Base-by-base conservation (phyloP, 2,329 filamentous ascomycete species). In the Fusarium sp. region DNA sequence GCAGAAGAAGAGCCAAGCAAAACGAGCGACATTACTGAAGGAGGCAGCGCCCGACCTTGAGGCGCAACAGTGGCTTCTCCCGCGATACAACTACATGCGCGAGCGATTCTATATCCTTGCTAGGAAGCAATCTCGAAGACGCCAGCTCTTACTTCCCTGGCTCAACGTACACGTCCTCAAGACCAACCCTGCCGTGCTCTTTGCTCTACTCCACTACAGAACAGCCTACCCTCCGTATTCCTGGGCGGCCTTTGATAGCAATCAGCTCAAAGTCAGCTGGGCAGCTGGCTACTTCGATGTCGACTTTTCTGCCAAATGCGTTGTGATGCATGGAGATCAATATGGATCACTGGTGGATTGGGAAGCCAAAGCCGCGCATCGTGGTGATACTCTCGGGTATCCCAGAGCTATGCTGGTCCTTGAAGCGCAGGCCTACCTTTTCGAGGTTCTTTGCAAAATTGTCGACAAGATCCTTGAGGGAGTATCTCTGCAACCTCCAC, bases 81-180 rank as follows among this genome's bases (percentile, higher is more conserved):
- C 29, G 6, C 46, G 46, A 33, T 51, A 33, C 0, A 2, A 0
- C 0, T 51, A 23, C 8, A 33, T 1, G n/a, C 29, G 16, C 8
- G 29, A 49, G 16, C 1, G 4, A 0, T 0, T 2, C 0, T 49
- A 49, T 0, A 33, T 10, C 0, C 21, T 0, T 6, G 4, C 0
- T 0, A 33, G 29, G 33, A 23, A 0, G 0, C 8, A 1, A 0
- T 1, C 0, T 1, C 46, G 46, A 0, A 42, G 29, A 54, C 27
- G 15, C 0, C 46, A 55, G 4, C 58, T 60, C 15, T 4, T 60
- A 0, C 15, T 54, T 0, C 46, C 58, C 4, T 60, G 46, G 46
- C 27, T 60, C 1, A 60, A 44, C 9, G 29, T 29, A 0, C 37
- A 54, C 0, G 46, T 60, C n/a, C 4, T 60, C 4, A 59, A 55